These are phyloP conservation scores for Bruguiera gymnorhiza DNA, from an alignment of 345 rosid species.

Conservation along the genomic window DNA sequence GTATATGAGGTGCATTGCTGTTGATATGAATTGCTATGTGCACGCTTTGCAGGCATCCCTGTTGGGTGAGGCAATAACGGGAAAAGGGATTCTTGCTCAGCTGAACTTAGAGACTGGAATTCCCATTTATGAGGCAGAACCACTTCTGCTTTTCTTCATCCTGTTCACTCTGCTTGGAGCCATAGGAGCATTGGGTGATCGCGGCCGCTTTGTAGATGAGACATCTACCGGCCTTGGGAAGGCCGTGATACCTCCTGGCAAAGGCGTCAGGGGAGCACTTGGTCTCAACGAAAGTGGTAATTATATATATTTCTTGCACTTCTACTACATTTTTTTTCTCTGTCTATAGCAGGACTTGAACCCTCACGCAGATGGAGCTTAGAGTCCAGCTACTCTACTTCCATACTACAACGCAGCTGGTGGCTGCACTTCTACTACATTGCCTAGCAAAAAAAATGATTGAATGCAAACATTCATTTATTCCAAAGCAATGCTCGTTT, in stretches of 20 bases:
- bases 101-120: slow-evolving; percentile 86
- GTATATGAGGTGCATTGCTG: too few species aligned
- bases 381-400: too few species aligned
- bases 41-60: slow-evolving; percentile 62
- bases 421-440: too few species aligned
- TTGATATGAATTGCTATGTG: background rate
- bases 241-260: slow-evolving; percentile 89
- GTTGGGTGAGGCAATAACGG: slow-evolving; percentile 85
- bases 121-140: slow-evolving; percentile 96
- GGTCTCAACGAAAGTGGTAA: slow-evolving; percentile 93
- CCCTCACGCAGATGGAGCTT: too few species aligned
- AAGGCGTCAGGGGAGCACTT: slow-evolving; percentile 54
- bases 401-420: too few species aligned
- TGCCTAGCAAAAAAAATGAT: too few species aligned
- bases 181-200: slow-evolving; percentile 93
- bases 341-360: too few species aligned
- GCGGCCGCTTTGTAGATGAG: slow-evolving; percentile 84
- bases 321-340: too few species aligned
- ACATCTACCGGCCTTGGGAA: slow-evolving; percentile 61
- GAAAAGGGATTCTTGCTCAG: slow-evolving; percentile 87
- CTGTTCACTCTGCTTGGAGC: slow-evolving; percentile 92
- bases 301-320: background rate
- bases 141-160: slow-evolving; percentile 92
- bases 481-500: too few species aligned
- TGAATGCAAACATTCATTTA: too few species aligned